Evolutionary conservation across 768 basidiomycete genomes (phyloP).

Genomic region (Psilocybe sp.): DNA sequence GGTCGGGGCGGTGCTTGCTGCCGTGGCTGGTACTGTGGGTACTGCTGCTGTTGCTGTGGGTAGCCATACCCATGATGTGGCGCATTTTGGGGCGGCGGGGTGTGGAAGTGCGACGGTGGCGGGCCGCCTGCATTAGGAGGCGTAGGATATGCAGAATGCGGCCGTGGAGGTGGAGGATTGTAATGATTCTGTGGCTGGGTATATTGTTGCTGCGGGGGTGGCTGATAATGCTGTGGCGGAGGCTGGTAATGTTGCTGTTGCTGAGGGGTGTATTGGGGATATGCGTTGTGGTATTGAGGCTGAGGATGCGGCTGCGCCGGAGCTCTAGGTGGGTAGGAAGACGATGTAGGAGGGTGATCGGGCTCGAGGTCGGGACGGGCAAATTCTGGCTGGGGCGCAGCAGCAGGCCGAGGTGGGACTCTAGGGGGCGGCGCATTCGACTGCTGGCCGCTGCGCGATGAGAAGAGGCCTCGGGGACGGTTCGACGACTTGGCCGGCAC

Average conservation of each 20-base stretch:
- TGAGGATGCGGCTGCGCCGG: conserved; percentile 14
- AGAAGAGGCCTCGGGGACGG: conserved; percentile 46
- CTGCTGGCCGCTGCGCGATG: conserved; percentile 33
- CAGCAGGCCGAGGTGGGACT: conserved; percentile 34
- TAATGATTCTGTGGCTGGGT: conserved; percentile 5
- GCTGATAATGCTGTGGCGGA: conserved; percentile 7
- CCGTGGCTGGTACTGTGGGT: conserved; percentile 14
- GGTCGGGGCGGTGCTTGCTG: conserved; percentile 20
- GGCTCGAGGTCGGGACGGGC: conserved; percentile 65
- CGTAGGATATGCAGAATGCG: conserved; percentile 21
- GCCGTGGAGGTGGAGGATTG: conserved; percentile 15
- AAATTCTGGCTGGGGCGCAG: conserved; percentile 34
- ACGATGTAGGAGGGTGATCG: conserved; percentile 24
- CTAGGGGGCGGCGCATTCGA: conserved; percentile 21
- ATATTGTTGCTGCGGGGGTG: conserved; percentile 16
- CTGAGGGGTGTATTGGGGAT: conserved; percentile 15
- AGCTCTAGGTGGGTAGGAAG: too few species aligned
- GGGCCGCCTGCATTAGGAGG: conserved; percentile 12
- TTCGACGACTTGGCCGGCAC: conserved; percentile 44
- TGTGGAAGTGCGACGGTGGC: conserved; percentile 12
- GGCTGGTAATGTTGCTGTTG: conserved; percentile 11
- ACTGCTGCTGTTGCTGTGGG: conserved; percentile 8
- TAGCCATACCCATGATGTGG: conserved; percentile 9
- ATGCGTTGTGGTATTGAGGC: conserved; percentile 32
- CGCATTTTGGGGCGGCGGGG: conserved; percentile 18